Conservation (phyloP, 768 basidiomycete species). For the Naganishia vaughanmartiniae region DNA sequence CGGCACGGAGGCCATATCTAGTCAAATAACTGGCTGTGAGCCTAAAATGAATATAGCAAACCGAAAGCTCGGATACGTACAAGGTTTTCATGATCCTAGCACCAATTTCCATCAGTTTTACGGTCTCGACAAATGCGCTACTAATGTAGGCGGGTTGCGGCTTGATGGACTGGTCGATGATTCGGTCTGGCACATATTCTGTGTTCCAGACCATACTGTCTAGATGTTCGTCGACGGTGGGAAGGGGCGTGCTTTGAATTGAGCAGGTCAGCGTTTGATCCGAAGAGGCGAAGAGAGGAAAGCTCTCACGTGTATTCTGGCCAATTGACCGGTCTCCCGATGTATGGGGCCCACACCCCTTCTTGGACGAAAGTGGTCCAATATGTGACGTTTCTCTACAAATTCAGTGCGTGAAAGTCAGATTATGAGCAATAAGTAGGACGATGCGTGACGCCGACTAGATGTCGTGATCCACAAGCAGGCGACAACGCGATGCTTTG, state of each 20-base stretch:
- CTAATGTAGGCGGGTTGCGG: conserved; percentile 41
- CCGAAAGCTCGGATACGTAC: conserved; percentile 30
- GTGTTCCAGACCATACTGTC: conserved; percentile 38
- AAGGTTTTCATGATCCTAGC: conserved; percentile 43
- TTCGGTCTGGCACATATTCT: conserved; percentile 22
- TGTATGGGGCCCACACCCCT: conserved; percentile 43
- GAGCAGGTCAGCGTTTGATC: background rate
- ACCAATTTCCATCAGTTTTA: conserved; percentile 42
- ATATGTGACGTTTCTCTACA: conserved; percentile 40
- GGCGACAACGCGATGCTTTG: no score
- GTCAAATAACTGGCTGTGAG: background rate
- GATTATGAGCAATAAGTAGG: no score
- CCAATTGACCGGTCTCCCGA: conserved; percentile 38
- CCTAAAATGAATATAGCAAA: background rate
- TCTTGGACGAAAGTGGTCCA: conserved; percentile 47
- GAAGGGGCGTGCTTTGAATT: conserved; percentile 31
- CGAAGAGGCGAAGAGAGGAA: no score
- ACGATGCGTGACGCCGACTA: no score
- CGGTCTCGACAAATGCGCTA: conserved; percentile 43
- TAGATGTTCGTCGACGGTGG: conserved; percentile 37
- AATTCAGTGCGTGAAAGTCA: no score
- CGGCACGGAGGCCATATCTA: conserved; percentile 42
- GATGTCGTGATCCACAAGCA: no score
- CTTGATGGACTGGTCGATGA: conserved; percentile 30
- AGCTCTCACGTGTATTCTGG: conserved; percentile 37